These are phyloP conservation scores for Fusarium hainanense DNA, from an alignment of 2,329 filamentous ascomycete species.

Conservation along the genomic window DNA sequence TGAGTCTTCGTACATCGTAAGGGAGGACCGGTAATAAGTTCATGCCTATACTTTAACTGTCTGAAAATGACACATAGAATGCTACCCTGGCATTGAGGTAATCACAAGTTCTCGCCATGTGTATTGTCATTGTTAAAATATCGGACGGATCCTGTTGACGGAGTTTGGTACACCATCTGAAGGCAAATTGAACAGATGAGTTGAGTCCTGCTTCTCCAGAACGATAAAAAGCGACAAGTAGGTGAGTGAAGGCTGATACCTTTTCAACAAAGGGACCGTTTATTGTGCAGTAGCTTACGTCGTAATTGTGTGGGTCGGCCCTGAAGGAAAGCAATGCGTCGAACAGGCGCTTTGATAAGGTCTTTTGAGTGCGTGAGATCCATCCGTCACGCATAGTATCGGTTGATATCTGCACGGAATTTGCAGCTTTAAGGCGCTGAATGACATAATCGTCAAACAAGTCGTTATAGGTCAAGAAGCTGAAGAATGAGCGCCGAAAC, in stretches of 20 bases:
- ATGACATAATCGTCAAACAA: not conserved
- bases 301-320: not conserved
- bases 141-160: not conserved
- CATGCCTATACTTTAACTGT: fast-evolving
- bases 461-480: not conserved
- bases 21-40: too few relatives aligned
- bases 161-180: too few relatives aligned
- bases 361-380: not conserved
- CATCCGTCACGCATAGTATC: not conserved
- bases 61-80: too few relatives aligned
- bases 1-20: too few relatives aligned
- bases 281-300: fast-evolving
- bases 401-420: not conserved
- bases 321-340: not conserved
- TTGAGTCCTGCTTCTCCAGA: not conserved
- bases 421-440: not conserved
- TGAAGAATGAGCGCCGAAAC: not conserved
- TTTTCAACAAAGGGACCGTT: not conserved
- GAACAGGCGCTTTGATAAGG: fast-evolving
- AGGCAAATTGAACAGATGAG: too few relatives aligned
- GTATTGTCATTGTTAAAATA: not conserved
- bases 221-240: not conserved
- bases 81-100: not conserved
- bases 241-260: not conserved
- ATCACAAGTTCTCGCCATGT: not conserved